A percentile compares a stretch with the other conserved stretches of the same genome.
Evolutionary conservation across 2,329 filamentous ascomycete genomes (phyloP).

Genomic region (Zopfia rhizophila): DNA sequence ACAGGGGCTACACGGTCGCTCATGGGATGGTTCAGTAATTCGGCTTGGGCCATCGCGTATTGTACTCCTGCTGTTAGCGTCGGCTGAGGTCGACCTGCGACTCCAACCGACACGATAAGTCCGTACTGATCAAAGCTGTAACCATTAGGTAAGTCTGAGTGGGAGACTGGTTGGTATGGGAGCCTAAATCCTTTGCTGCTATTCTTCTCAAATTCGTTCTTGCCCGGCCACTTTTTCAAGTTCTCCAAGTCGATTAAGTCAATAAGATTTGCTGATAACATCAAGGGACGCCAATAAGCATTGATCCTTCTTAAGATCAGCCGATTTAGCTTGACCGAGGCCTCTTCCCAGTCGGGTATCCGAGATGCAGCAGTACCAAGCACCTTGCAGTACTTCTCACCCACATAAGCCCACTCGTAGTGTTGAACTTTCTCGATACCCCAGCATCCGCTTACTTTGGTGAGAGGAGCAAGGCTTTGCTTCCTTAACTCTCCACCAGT

Average conservation of each 20-base stretch:
- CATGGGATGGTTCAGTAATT: no score
- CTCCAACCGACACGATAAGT: slow-evolving; percentile 18
- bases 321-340: slow-evolving; percentile 26
- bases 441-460: slow-evolving; percentile 19
- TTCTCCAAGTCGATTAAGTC: slow-evolving; percentile 17
- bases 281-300: slow-evolving; percentile 7
- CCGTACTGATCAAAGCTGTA: slow-evolving; percentile 24
- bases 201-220: slow-evolving; percentile 17
- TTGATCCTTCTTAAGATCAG: slow-evolving; percentile 23
- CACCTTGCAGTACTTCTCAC: slow-evolving; percentile 24
- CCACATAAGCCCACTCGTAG: slow-evolving; percentile 25
- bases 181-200: slow-evolving; percentile 17
- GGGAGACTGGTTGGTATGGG: slow-evolving; percentile 9
- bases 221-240: slow-evolving; percentile 13
- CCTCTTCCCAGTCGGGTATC: slow-evolving; percentile 24
- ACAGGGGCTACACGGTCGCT: no score
- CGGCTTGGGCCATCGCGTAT: no score
- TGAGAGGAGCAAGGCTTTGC: slow-evolving; percentile 22
- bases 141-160: slow-evolving; percentile 19
- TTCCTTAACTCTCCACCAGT: slow-evolving; percentile 16
- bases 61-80: no score
- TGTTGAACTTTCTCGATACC: slow-evolving; percentile 21
- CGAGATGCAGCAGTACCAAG: slow-evolving; percentile 20
- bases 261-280: slow-evolving; percentile 16
- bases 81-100: slow-evolving; percentile 7